Evolutionary conservation across 179 eudicot species (phyloP).

Genomic region (Beta lomatogona): DNA sequence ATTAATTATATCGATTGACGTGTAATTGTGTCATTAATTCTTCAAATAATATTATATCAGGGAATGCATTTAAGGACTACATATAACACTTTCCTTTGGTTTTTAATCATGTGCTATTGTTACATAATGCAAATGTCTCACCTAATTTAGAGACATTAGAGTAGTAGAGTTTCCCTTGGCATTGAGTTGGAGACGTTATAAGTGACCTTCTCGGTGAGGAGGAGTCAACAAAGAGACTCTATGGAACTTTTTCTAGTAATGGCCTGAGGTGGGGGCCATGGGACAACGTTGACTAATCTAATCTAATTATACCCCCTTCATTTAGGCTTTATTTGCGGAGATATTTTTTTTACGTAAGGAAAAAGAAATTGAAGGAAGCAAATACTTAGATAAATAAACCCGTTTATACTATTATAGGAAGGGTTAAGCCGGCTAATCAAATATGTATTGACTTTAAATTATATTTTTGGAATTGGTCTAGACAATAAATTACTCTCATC

Average conservation of each 20-base stretch:
- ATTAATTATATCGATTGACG: no score
- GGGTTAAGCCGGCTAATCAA: background rate
- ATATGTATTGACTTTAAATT: background rate
- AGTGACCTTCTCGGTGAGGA: background rate
- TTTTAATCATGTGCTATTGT: no score
- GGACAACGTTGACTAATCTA: constrained; percentile 32
- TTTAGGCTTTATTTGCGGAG: background rate
- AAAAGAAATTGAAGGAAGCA: background rate
- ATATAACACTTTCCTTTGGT: no score
- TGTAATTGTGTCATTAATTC: no score
- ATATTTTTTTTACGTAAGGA: background rate
- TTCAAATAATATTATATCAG: no score
- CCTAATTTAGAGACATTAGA: no score
- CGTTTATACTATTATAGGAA: background rate
- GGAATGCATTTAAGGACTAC: no score
- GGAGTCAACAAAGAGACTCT: background rate
- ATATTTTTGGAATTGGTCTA: background rate
- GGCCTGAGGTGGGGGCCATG: constrained; percentile 30
- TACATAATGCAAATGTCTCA: no score
- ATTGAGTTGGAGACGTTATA: background rate
- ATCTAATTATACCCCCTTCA: constrained; percentile 4
- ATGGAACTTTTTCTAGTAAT: background rate
- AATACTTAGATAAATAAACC: background rate
- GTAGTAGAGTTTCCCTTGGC: no score
- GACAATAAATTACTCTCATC: background rate